Evolutionary conservation across 495 filamentous ascomycete genomes (phyloP).

Genomic region (Trypethelium eluteriae): DNA sequence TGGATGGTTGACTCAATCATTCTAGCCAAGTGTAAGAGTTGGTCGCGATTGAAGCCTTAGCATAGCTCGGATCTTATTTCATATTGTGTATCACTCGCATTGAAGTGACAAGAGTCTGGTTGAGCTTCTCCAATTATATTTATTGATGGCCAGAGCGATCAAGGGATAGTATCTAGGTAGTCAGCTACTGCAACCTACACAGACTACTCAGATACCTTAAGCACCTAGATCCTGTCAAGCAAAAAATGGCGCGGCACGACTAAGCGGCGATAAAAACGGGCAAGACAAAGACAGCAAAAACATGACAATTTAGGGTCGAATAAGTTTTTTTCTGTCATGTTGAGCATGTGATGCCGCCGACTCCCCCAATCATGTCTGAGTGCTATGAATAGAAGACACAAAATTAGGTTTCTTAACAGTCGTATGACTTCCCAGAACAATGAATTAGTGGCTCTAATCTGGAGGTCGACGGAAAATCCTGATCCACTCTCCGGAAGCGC

Average conservation of each 20-base stretch:
- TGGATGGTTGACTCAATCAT: no score
- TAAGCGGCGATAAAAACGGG: not conserved
- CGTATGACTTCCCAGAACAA: not conserved
- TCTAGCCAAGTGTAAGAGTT: no score
- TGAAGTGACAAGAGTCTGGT: no score
- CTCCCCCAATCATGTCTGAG: not conserved
- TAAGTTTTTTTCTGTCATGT: not conserved
- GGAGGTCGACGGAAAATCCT: not conserved
- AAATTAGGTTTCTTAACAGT: not conserved
- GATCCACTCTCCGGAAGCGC: not conserved
- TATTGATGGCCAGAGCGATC: no score
- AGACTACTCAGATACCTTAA: not conserved
- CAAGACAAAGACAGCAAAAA: not conserved
- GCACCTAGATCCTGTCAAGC: not conserved
- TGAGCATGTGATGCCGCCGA: not conserved
- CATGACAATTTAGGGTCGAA: not conserved
- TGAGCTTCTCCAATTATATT: no score
- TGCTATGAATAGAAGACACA: not conserved
- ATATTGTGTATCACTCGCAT: no score
- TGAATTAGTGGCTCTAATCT: not conserved
- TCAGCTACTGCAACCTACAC: not conserved
- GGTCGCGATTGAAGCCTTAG: no score
- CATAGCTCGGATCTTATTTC: no score
- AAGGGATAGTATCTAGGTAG: not conserved
- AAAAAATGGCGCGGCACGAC: not conserved